Evolutionary conservation across 2,329 filamentous ascomycete genomes (phyloP), one percentile per base, ranked within the genome.

Genomic region (Alternaria burnsii): DNA sequence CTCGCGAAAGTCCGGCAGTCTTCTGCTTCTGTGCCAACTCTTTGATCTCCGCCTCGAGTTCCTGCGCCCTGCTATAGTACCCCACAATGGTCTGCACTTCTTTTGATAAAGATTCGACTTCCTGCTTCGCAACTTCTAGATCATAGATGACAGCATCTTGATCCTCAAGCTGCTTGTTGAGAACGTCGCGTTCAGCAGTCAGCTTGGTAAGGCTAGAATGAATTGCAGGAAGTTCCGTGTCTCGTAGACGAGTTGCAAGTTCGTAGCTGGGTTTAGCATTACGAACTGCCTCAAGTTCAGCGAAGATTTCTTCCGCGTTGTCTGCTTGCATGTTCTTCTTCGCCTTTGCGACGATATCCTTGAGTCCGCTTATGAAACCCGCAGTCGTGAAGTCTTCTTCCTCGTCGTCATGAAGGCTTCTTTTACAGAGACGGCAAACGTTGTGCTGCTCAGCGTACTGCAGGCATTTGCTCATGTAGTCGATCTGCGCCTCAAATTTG

Each of bases 1-100:
- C 91, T 63, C 92, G 88, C 14, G 87, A 86, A 10, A 84, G 78
- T 12, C 87, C 86, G 26, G 85, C 83, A 14, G 89, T 87, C 71
- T 90, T 88, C 73, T 97, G 91, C 68, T 93, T 93, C 9, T 88
- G 88, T 59, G 87, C 84, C 51, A 97, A 86, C 55, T 91, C 88
- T 57, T 90, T 84, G 51, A 97, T 90, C 75, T 97, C 91, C 40
- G 81, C 80, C 70, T 91, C 87, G 5, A 92, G 88, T 38, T 89
- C 88, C 47, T 83, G 83, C 61, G 94, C 91, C 44, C 97, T 92
- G 61, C 84, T 86, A 65, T 88, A 82, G 43, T 90, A 90, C 75
- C 91, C 90, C 9, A 86, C 81, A 61, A 99, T 96, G 59, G 85
- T 91, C 58, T 87, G 83, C 8, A 97, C 88, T 2, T 91, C 92